These are phyloP conservation scores for Camelina hispida DNA, from an alignment of 345 rosid species.

Conservation along the genomic window DNA sequence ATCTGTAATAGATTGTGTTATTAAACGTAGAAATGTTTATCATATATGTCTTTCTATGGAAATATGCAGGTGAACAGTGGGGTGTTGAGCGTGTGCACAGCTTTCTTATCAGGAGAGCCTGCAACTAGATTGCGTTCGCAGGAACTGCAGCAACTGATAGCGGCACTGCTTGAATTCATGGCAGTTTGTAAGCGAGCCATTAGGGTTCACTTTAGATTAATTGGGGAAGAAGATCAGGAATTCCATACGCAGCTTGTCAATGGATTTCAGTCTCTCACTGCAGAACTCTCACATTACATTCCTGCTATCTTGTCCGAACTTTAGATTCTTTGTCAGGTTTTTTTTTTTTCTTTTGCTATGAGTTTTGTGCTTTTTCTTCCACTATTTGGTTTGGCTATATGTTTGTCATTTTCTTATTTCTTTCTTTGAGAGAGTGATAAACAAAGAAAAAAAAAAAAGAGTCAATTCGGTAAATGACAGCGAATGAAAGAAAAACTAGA, in stretches of 20 bases:
- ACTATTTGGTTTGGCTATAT: constrained; percentile 17
- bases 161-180: constrained; percentile 97
- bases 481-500: background rate
- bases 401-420: constrained; percentile 1
- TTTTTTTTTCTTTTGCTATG: background rate
- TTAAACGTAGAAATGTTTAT: constrained; percentile 14
- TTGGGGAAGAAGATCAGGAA: constrained; percentile 98
- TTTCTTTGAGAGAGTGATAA: background rate
- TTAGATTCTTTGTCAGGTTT: constrained; percentile 38
- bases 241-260: constrained; percentile 99
- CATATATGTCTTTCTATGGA: background rate
- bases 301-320: constrained; percentile 98
- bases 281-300: constrained; percentile 94
- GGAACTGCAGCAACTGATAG: constrained; percentile 96
- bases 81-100: constrained; percentile 96
- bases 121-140: constrained; percentile 95
- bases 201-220: constrained; percentile 88
- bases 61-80: constrained; percentile 92
- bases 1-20: background rate
- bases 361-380: constrained; percentile 22
- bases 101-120: constrained; percentile 97
- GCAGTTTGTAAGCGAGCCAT: constrained; percentile 99
- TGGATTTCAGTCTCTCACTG: constrained; percentile 98
- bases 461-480: background rate
- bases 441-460: too few species aligned